Percentiles rank a stretch among this genome's conserved stretches.
phyloP scores from a whole-genome alignment of 2,329 filamentous ascomycete genomes.

The Thelonectria blattea region DNA sequence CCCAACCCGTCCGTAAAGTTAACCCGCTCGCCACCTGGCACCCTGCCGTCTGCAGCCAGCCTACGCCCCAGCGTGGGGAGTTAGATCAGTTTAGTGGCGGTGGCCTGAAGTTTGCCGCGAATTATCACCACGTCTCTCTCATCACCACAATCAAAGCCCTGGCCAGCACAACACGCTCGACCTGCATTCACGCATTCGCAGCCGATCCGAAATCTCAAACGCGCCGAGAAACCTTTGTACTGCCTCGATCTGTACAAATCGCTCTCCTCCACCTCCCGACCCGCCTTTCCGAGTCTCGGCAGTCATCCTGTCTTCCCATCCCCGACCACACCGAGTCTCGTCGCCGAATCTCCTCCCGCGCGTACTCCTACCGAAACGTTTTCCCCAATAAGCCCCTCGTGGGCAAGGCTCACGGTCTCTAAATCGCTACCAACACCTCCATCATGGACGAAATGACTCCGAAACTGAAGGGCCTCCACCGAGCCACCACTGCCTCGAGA shows the following conservation, averaged over 20 bases:
- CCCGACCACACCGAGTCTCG: constrained; percentile 17
- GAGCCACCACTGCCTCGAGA: constrained; percentile 33
- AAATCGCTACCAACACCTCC: constrained; percentile 27
- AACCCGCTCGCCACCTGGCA: constrained; percentile 14
- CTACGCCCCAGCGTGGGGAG: constrained; percentile 7
- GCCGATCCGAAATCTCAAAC: neutral
- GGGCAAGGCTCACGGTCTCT: constrained; percentile 34
- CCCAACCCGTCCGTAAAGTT: constrained; percentile 2
- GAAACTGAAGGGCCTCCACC: constrained; percentile 35
- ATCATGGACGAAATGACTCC: constrained; percentile 37
- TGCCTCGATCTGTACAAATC: neutral
- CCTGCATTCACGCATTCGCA: neutral
- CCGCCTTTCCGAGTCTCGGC: constrained; percentile 13
- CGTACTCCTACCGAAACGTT: constrained; percentile 29
- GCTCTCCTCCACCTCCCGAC: constrained; percentile 6
- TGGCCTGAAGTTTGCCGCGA: constrained; percentile 19
- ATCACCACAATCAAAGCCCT: constrained; percentile 26
- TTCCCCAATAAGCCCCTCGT: constrained; percentile 37
- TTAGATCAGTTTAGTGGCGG: constrained; percentile 27
- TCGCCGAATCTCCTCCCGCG: constrained; percentile 22
- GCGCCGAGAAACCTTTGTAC: neutral
- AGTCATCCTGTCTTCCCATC: constrained; percentile 9
- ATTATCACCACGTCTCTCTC: constrained; percentile 38
- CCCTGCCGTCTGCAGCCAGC: constrained; percentile 6
- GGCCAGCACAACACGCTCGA: neutral